phyloP scores from a whole-genome alignment of 2,329 filamentous ascomycete species.

The Claviceps pazoutovae region DNA sequence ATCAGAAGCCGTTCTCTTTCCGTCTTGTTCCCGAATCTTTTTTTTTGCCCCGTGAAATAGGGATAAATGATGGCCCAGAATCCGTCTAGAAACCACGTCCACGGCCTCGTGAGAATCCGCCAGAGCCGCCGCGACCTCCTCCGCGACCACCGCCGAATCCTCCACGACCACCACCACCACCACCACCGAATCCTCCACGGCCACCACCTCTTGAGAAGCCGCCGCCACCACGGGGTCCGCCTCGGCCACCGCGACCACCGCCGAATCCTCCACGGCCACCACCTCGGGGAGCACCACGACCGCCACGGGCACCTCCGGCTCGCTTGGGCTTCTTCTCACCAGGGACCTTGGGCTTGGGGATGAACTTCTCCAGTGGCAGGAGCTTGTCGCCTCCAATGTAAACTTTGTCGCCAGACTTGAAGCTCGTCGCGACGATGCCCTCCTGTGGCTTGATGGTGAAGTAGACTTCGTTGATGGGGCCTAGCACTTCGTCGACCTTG shows the following conservation, averaged over 20 bases:
- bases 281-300: slow-evolving; percentile 9
- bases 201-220: slow-evolving; percentile 21
- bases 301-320: slow-evolving; percentile 35
- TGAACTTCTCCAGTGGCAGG: slow-evolving; percentile 86
- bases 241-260: slow-evolving; percentile 8
- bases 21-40: neutral
- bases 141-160: slow-evolving; percentile 11
- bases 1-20: neutral
- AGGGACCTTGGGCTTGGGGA: slow-evolving; percentile 76
- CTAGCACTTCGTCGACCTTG: slow-evolving; percentile 96
- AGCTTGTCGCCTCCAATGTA: slow-evolving; percentile 93
- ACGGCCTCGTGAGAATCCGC: slow-evolving; percentile 29
- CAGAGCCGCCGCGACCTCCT: slow-evolving; percentile 11
- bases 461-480: slow-evolving; percentile 93
- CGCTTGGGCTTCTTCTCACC: slow-evolving; percentile 51
- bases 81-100: slow-evolving; percentile 17
- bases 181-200: slow-evolving; percentile 16
- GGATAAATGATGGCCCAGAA: neutral
- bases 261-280: slow-evolving; percentile 17
- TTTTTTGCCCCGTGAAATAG: slow-evolving; percentile 5
- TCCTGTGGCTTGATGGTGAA: slow-evolving; percentile 97
- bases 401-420: slow-evolving; percentile 95
- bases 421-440: slow-evolving; percentile 85
- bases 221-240: slow-evolving; percentile 14
- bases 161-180: slow-evolving; percentile 13